phyloP scores from a whole-genome alignment of 345 rosid genomes.

The Isatis tinctoria region DNA sequence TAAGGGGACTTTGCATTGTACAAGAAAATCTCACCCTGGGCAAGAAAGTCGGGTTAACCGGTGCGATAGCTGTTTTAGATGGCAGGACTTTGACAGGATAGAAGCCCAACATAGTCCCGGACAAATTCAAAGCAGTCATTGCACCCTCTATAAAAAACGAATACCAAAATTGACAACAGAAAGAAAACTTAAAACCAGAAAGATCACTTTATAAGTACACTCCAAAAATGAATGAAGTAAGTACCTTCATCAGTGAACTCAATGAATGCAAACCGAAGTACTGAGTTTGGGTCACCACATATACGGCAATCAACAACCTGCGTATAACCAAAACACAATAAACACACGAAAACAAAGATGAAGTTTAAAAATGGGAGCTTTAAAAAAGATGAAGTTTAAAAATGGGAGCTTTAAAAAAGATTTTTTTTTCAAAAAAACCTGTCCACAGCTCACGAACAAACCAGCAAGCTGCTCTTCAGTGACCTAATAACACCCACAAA shows the following conservation, averaged over 20 bases:
- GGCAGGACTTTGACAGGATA: conserved; percentile 90
- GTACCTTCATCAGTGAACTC: conserved; percentile 94
- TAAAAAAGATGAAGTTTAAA: conserved; percentile 5
- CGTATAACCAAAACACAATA: conserved; percentile 1
- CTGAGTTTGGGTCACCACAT: conserved; percentile 94
- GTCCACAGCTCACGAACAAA: conserved; percentile 75
- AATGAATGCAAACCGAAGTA: conserved; percentile 88
- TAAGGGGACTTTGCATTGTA: neutral
- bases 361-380: neutral
- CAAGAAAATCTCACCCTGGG: conserved; percentile 59
- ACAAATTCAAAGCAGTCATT: conserved; percentile 59
- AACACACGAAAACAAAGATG: conserved; percentile 6
- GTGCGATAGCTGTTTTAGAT: conserved; percentile 96
- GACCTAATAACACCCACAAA: conserved; percentile 44
- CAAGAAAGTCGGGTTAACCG: conserved; percentile 93
- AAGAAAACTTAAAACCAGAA: neutral
- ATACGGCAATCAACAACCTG: conserved; percentile 97
- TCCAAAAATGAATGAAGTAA: neutral
- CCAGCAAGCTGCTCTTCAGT: conserved; percentile 98
- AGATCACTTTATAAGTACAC: neutral
- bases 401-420: conserved; percentile 12
- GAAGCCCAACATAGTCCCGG: conserved; percentile 91
- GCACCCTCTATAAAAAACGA: conserved; percentile 58
- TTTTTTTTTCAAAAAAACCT: conserved; percentile 51
- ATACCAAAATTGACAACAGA: neutral